Base-by-base conservation (phyloP, 495 filamentous ascomycete genomes). In the Aspergillus heteromorphus region DNA sequence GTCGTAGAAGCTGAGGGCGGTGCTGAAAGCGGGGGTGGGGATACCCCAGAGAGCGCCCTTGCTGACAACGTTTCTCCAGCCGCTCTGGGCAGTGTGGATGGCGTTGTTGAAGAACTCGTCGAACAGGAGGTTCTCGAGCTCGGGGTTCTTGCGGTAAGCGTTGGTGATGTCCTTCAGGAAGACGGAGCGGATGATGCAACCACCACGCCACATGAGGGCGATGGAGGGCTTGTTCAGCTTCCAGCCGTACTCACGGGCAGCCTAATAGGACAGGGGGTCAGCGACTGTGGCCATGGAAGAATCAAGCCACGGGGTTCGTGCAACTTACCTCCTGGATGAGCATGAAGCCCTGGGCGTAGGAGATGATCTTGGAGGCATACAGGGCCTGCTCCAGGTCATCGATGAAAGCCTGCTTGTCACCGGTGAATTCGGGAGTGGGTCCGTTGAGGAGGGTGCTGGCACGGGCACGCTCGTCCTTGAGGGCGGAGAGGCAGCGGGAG, bases 191-290 rank as follows among this genome's bases (percentile, higher is more conserved):
- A 98, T 98, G 70, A 98, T 98, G 85, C 93, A 98, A 55, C 93
- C 93, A 76, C 93, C 93, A 72, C 93, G 90, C 93, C 93, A 98
- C 93, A 98, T 98, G 69, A 98, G 85, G 58, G 93, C 93, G 68
- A 98, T 98, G 57, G 95, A 96, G 53, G 93, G 93, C 85, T 97
- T 98, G 85, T 98, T 97, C 51, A 98, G 85, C 84, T 97, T 97
- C 93, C 93, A 98, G 54, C 69, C 64, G 79, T 95, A 98, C 70
- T 96, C 88, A 73, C 88, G 92, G 70, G 92, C 93, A 62, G 93
- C 92, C 91, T 88, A 62, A 1, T 45, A 55, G 36, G 2, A 27
- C 17, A 10, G 16, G 23, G 14, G 16, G 41, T 60, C 48, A 59
- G 31, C 16, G 21, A 38, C 17, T 13, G 25, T 16, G 5, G n/a